Evolutionary conservation across 1,139 yeast species (phyloP).

Genomic region (Hansenula anomala): DNA sequence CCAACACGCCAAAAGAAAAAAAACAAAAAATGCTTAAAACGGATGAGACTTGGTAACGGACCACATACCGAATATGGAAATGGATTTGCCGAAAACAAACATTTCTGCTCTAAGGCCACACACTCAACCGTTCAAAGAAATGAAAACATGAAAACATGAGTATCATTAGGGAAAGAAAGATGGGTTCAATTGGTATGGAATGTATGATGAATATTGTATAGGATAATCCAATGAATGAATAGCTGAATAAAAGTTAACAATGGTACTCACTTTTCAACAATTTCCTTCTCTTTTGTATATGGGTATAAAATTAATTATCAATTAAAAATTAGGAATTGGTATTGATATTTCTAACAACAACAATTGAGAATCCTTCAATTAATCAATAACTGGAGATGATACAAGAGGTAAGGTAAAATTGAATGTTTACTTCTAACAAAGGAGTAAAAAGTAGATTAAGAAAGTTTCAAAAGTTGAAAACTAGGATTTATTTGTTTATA

Average conservation of each 20-base stretch:
- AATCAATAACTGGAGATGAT: constrained; percentile 1
- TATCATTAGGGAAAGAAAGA: too few species aligned
- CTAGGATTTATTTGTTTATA: constrained; percentile 1
- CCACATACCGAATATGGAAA: not conserved
- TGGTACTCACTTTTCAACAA: constrained; percentile 3
- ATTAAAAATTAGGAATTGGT: not conserved
- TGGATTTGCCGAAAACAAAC: not conserved
- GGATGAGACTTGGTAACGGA: not conserved
- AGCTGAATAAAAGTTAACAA: too few species aligned
- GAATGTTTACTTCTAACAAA: constrained; percentile 1
- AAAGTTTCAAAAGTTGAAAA: not conserved
- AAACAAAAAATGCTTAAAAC: not conserved
- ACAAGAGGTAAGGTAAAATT: constrained; percentile 1
- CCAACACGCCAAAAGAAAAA: too few species aligned
- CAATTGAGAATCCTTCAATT: not conserved
- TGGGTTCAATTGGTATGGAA: not conserved
- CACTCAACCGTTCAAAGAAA: too few species aligned
- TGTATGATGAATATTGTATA: not conserved
- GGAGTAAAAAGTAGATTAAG: not conserved
- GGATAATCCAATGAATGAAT: too few species aligned
- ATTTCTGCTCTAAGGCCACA: not conserved
- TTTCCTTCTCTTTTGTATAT: constrained; percentile 2
- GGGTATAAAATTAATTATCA: constrained; percentile 1
- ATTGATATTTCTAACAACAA: too few species aligned
- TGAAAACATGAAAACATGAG: too few species aligned